phyloP scores from a whole-genome alignment of 1,139 yeast genomes.

The Tardiomyces depauwii region DNA sequence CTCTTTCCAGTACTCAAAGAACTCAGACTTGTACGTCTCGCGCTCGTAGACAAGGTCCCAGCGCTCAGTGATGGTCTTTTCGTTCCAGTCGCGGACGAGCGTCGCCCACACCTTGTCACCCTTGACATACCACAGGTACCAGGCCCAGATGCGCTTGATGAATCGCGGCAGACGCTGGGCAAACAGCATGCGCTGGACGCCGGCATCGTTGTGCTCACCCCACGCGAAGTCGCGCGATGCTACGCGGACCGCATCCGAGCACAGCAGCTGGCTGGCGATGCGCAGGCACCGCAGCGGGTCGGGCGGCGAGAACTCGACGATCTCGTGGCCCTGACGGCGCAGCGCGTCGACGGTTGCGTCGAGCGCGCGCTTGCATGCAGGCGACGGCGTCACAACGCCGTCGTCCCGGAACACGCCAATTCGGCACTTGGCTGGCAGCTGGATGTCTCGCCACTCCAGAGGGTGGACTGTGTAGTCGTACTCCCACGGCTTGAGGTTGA shows the following conservation, averaged over 20 bases:
- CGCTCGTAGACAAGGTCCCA: slow-evolving; percentile 30
- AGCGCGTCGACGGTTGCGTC: slow-evolving; percentile 35
- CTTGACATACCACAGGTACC: slow-evolving; percentile 23
- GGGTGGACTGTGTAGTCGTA: slow-evolving; percentile 45
- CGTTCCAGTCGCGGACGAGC: slow-evolving; percentile 29
- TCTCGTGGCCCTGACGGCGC: slow-evolving; percentile 44
- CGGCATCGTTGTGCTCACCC: slow-evolving; percentile 30
- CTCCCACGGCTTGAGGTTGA: slow-evolving; percentile 56
- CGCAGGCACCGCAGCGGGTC: slow-evolving; percentile 29
- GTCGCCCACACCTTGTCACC: slow-evolving; percentile 31
- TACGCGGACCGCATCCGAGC: slow-evolving; percentile 25
- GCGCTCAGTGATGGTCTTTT: slow-evolving; percentile 27
- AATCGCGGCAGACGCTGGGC: slow-evolving; percentile 27
- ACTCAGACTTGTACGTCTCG: slow-evolving; percentile 28
- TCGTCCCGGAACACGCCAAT: slow-evolving; percentile 38
- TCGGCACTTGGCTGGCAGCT: slow-evolving; percentile 33
- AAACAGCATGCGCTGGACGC: slow-evolving; percentile 23
- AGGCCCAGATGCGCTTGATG: slow-evolving; percentile 27
- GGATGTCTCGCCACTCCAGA: slow-evolving; percentile 46
- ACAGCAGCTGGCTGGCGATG: slow-evolving; percentile 28
- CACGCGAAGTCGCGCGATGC: slow-evolving; percentile 22
- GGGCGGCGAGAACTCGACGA: slow-evolving; percentile 48
- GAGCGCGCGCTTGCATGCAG: slow-evolving; percentile 52
- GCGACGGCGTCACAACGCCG: slow-evolving; percentile 41
- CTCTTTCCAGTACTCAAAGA: slow-evolving; percentile 27